Evolutionary conservation across 2,329 filamentous ascomycete species (phyloP), one percentile per base, ranked within the genome.

Genomic region (Tolypocladium paradoxum): DNA sequence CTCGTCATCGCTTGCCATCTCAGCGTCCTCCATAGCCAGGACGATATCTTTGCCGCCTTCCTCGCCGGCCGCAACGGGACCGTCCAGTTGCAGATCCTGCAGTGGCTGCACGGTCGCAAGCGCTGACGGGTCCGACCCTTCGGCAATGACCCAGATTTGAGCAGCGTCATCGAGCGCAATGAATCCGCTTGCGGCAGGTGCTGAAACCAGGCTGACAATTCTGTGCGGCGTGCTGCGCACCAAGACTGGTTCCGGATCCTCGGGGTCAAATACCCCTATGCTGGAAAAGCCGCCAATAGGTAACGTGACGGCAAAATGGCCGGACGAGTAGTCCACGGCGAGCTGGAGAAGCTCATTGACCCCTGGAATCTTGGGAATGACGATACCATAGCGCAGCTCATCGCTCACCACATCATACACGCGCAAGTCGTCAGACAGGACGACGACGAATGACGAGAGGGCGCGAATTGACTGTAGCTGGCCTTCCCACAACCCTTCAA

Each of bases 401-500:
- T 95, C 88, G 50, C 83, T 77, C 8, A 97, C 88, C 12, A 95
- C 78, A 66, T 99, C 88, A 75, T 90, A 96, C 36, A 96, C 84
- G 40, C 82, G 76, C 9, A 96, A 76, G 31, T 82, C 79, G 45
- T 85, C 77, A 0, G 89, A 89, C 1, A 96, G 73, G 47, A 88
- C 78, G 54, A 97, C 75, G 20, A 99, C 72, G 63, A 86, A 85
- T 27, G 84, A 83, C 2, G 83, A 85, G 2, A 93, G 70, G 51
- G 95, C 85, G 6, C 77, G 82, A 33, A 95, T 70, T n/a, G 80
- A 81, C 54, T 83, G 79, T 8, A 90, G 74, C 20, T 78, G 76
- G 6, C 83, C 82, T 50, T 77, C 76, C 70, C 86, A 85, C 45
- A 92, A 71, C 3, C 83, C 83, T 6, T 84, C 79, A 20, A 90